These are phyloP conservation scores for Eutypa lata DNA, from an alignment of 2,329 filamentous ascomycete species.

Conservation along the genomic window DNA sequence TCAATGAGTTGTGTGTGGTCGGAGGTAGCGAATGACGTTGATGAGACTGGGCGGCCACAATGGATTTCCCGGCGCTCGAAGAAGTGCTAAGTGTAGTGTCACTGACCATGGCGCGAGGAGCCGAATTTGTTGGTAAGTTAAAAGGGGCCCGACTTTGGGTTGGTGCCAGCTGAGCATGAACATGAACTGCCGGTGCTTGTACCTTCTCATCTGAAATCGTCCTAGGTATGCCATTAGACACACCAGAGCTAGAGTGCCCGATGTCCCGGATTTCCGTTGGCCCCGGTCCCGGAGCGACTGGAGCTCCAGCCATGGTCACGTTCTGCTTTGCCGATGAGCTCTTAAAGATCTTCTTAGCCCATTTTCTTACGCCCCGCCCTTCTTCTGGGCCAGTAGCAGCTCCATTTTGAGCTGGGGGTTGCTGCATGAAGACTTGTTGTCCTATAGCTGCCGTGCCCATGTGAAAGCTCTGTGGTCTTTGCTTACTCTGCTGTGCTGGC, in stretches of 20 bases:
- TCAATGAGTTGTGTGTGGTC: no score
- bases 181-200: background rate
- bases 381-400: constrained; percentile 16
- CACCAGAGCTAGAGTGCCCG: background rate
- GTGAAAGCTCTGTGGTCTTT: background rate
- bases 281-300: constrained; percentile 11
- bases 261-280: constrained; percentile 12
- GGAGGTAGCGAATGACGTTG: no score
- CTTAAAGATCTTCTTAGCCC: constrained; percentile 26
- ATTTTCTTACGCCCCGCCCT: constrained; percentile 28
- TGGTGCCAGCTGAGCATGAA: background rate
- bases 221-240: background rate
- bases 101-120: no score
- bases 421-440: background rate
- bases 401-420: background rate
- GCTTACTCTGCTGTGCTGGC: background rate
- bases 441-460: background rate
- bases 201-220: background rate
- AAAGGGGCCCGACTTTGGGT: no score
- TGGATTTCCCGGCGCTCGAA: no score
- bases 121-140: no score
- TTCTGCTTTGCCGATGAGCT: constrained; percentile 24
- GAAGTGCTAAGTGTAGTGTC: no score
- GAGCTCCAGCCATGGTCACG: constrained; percentile 18
- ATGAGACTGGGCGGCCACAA: no score